Evolutionary conservation across 2,329 filamentous ascomycete genomes (phyloP).

Genomic region (Microascus cirrosus): DNA sequence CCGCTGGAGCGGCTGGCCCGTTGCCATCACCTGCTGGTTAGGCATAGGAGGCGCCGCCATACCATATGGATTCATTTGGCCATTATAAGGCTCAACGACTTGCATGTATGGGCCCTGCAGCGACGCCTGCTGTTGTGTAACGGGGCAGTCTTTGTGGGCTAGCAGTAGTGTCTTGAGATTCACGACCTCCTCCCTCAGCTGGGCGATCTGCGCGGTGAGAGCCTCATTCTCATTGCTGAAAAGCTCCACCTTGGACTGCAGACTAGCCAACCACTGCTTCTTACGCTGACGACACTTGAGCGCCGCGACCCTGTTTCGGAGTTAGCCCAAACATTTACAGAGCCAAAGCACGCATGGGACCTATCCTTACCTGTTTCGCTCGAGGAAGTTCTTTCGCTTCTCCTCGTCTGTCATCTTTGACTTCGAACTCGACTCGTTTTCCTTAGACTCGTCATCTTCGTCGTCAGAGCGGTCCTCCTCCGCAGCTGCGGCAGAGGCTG

Average conservation of each 20-base stretch:
- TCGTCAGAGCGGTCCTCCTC: constrained; percentile 30
- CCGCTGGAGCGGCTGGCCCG: constrained; percentile 39
- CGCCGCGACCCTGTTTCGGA: constrained; percentile 64
- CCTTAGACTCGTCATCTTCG: constrained; percentile 25
- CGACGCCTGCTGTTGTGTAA: constrained; percentile 65
- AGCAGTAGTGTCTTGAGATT: constrained; percentile 87
- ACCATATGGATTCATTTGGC: constrained; percentile 47
- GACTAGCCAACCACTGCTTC: constrained; percentile 95
- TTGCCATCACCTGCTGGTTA: constrained; percentile 41
- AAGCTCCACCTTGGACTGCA: constrained; percentile 89
- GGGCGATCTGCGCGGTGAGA: constrained; percentile 70
- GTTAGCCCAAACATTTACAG: constrained; percentile 11
- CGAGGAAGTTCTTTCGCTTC: constrained; percentile 95
- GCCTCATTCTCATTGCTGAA: constrained; percentile 88
- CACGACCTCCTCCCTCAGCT: constrained; percentile 84
- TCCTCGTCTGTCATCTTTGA: constrained; percentile 95
- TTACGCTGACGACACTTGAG: constrained; percentile 96
- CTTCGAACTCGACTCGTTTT: constrained; percentile 46
- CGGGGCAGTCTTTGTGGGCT: constrained; percentile 91
- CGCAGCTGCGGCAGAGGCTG: constrained; percentile 22
- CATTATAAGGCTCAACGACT: constrained; percentile 40
- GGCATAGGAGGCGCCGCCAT: constrained; percentile 38
- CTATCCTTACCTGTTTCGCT: constrained; percentile 73
- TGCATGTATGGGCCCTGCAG: constrained; percentile 48
- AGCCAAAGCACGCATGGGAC: neutral